These are phyloP conservation scores for Alternaria sp. DNA, from an alignment of 2,329 filamentous ascomycete species.

Conservation along the genomic window DNA sequence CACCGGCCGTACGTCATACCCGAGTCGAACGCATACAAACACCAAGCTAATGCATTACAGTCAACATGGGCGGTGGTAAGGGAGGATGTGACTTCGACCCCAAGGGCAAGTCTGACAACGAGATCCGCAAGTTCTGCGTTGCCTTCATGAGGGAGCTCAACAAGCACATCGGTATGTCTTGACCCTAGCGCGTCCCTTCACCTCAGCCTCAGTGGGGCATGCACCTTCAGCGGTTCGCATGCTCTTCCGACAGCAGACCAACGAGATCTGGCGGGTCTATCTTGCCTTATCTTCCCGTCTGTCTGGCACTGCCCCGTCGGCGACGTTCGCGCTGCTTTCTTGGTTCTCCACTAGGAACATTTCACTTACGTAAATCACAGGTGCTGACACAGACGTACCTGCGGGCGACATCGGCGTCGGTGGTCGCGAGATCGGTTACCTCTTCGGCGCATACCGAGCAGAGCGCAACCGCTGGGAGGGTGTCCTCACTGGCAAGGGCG, in stretches of 20 bases:
- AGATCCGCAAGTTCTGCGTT: conserved; percentile 97
- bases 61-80: conserved; percentile 96
- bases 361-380: conserved; percentile 37
- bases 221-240: conserved; percentile 21
- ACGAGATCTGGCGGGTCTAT: conserved; percentile 15
- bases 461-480: conserved; percentile 92
- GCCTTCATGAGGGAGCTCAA: conserved; percentile 95
- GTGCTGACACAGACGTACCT: conserved; percentile 92
- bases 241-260: conserved; percentile 18
- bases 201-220: conserved; percentile 16
- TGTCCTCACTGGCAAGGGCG: conserved; percentile 94
- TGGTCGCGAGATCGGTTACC: conserved; percentile 88
- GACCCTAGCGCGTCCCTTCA: conserved; percentile 9
- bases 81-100: conserved; percentile 98
- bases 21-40: neutral
- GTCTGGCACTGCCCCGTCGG: conserved; percentile 8
- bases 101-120: conserved; percentile 96
- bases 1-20: conserved; percentile 74
- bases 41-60: conserved; percentile 49
- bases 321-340: neutral
- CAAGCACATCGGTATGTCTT: conserved; percentile 74
- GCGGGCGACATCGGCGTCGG: conserved; percentile 96
- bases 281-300: conserved; percentile 22
- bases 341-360: conserved; percentile 45
- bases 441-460: conserved; percentile 93